Percentiles rank a stretch among this genome's conserved stretches.
Evolutionary conservation across 768 basidiomycete species (phyloP).

Genomic region (Tulasnella sp.): DNA sequence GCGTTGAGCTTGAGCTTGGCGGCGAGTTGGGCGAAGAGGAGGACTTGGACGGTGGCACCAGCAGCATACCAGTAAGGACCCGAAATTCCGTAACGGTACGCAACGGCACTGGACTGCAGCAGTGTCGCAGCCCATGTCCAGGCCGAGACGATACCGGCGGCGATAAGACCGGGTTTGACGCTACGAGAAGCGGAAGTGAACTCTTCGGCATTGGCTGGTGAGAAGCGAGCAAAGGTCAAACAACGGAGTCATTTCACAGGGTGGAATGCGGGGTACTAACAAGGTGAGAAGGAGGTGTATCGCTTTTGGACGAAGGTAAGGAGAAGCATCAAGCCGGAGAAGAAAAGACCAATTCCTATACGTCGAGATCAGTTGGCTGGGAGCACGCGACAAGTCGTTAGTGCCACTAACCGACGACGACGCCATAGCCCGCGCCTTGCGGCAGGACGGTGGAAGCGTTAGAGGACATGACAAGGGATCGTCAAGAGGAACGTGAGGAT

Average conservation of each 20-base stretch:
- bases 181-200: constrained; percentile 75
- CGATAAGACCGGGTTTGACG: constrained; percentile 86
- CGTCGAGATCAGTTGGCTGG: neutral
- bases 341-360: constrained; percentile 75
- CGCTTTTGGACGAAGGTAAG: constrained; percentile 74
- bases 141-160: constrained; percentile 84
- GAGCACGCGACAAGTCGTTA: neutral
- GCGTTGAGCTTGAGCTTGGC: constrained; percentile 90
- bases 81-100: constrained; percentile 76
- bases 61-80: constrained; percentile 45
- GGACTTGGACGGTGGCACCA: constrained; percentile 80
- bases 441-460: constrained; percentile 39
- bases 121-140: constrained; percentile 73
- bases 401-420: constrained; percentile 47
- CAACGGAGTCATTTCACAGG: neutral
- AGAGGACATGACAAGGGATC: constrained; percentile 6
- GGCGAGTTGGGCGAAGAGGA: constrained; percentile 86
- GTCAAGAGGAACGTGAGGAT: constrained; percentile 1
- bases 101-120: constrained; percentile 76
- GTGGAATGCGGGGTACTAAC: neutral
- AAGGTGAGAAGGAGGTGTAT: constrained; percentile 74
- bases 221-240: constrained; percentile 13
- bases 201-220: constrained; percentile 34
- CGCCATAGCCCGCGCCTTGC: constrained; percentile 80
- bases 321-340: constrained; percentile 69